These are phyloP conservation scores for Cytospora piceicola DNA, from an alignment of 2,329 filamentous ascomycete genomes.

Conservation along the genomic window DNA sequence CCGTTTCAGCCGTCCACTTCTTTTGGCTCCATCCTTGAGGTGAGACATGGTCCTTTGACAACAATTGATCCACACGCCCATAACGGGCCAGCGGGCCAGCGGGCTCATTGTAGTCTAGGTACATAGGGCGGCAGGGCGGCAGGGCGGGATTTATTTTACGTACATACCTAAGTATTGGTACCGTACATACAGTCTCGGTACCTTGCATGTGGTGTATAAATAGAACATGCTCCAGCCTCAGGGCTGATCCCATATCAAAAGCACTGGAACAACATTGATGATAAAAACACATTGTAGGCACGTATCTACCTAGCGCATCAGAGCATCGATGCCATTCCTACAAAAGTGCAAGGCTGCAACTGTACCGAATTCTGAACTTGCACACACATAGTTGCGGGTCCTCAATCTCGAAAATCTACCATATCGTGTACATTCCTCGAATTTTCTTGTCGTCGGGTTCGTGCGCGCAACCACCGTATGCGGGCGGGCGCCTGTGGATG, in stretches of 20 bases:
- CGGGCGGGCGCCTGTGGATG: no score
- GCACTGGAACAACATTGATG: background rate
- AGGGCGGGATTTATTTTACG: no score
- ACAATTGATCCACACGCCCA: background rate
- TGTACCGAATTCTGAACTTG: no score
- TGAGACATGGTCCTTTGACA: background rate
- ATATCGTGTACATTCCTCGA: no score
- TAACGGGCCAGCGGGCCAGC: background rate
- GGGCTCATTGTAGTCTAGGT: background rate
- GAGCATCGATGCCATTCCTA: no score
- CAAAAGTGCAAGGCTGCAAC: no score
- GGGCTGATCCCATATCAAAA: background rate
- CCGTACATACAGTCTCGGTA: background rate
- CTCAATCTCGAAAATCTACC: no score
- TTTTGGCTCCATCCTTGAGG: background rate
- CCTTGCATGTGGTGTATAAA: constrained; percentile 4
- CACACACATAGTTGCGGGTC: no score
- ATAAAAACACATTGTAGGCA: background rate
- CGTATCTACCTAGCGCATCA: no score
- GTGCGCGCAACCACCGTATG: no score
- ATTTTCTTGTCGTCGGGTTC: no score
- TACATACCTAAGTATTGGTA: no score
- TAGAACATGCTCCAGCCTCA: constrained; percentile 15
- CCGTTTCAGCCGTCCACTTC: background rate
- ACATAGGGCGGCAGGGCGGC: background rate